Conservation (phyloP, 192 early-diverging fungal genomes). For the Backusella luteola region DNA sequence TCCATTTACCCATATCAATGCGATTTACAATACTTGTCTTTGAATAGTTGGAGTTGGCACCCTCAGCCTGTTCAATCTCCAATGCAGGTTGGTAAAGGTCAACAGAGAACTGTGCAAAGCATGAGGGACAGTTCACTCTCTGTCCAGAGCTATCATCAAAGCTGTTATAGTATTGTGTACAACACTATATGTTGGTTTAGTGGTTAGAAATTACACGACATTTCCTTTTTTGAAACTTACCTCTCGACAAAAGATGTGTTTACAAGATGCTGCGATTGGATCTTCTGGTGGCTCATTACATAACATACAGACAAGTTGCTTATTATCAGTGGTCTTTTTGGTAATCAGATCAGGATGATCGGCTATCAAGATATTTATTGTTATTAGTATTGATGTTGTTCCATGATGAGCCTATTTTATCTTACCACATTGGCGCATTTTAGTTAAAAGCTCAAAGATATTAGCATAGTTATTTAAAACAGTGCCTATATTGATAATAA, state of each 20-base stretch:
- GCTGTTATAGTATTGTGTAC: constrained; percentile 33
- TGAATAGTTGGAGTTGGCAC: constrained; percentile 40
- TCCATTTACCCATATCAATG: constrained; percentile 86
- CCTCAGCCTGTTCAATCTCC: constrained; percentile 35
- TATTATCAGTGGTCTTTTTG: constrained; percentile 55
- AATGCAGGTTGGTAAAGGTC: constrained; percentile 65
- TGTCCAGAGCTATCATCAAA: constrained; percentile 29
- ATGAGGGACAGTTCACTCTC: constrained; percentile 73
- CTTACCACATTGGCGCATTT: constrained; percentile 80
- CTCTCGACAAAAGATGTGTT: constrained; percentile 89
- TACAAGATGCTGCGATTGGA: constrained; percentile 78
- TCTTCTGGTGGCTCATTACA: constrained; percentile 81
- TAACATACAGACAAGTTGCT: constrained; percentile 80
- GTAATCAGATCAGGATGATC: constrained; percentile 85
- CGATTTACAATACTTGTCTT: constrained; percentile 86
- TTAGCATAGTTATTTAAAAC: constrained; percentile 93
- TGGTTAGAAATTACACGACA: not conserved
- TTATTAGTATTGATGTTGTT: not conserved
- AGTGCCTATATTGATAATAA: constrained; percentile 36
- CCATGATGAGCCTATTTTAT: not conserved
- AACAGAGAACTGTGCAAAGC: constrained; percentile 72
- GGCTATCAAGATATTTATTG: constrained; percentile 17
- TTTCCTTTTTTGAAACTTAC: constrained; percentile 44
- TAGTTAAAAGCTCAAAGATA: constrained; percentile 87
- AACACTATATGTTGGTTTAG: constrained; percentile 15